Base-by-base conservation (phyloP, 176 grass and related monocot species). In the Dendrocalamus sinicus region DNA sequence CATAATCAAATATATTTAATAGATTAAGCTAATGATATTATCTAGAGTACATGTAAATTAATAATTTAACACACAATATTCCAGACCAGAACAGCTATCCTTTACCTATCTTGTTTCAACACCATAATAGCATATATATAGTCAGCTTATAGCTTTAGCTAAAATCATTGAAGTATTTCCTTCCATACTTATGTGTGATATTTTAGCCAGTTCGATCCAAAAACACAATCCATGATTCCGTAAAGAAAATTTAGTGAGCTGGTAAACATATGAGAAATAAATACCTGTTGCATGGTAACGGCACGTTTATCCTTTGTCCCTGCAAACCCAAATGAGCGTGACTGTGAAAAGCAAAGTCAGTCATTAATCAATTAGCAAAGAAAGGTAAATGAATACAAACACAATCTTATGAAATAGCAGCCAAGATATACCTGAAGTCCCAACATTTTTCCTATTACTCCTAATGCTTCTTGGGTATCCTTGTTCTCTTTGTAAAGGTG, bases 231-330 rank as follows among this genome's bases (percentile, higher is more conserved):
- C 65, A 86, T 54, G 24, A 76, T 32, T 76, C 3, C 32, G 45
- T 43, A 32, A 58, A 59, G 20, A 32, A 83, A 58, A 82, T 51
- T 72, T 9, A 71, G 7, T 46, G 45, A 65, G 72, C 14, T 41
- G 20, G 43, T 78, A 60, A 73, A 67, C 23, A 74, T 12, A 60
- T 28, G 5, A 57, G 59, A 43, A 82, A 85, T 70, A 82, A 70
- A 44, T 83, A 92, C 96, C 96, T 94, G 91, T 47, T 98, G 96
- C 48, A 90, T 94, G 54, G 96, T 91, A 83, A 95, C 74, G 15
- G 96, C 87, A 61, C 93, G 90, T 64, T 98, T 98, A 91, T 98
- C 96, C 84, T 98, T 98, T 84, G 96, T 98, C 51, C 96, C 96
- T 73, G 93, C 92, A 95, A 98, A 98, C 9, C 93, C 93, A 91